Evolutionary conservation across 306 rosid species (phyloP).

Genomic region (Dryas drummondii): DNA sequence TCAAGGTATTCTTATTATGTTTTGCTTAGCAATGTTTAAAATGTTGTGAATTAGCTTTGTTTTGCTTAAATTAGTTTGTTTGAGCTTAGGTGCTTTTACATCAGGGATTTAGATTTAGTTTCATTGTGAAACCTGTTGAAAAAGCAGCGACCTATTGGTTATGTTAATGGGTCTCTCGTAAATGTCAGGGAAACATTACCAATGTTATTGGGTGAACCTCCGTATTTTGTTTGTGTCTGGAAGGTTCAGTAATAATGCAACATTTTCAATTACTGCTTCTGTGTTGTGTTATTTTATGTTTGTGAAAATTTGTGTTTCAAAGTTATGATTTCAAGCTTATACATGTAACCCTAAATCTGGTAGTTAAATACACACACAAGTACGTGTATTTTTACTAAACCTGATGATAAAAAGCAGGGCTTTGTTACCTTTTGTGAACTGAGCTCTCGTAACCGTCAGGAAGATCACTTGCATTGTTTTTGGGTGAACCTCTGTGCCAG

Average conservation of each 20-base stretch:
- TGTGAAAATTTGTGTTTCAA: too few species aligned
- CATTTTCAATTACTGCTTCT: not conserved
- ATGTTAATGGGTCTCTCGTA: too few species aligned
- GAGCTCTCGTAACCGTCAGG: constrained; percentile 44
- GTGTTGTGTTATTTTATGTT: not conserved
- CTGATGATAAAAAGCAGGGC: constrained; percentile 34
- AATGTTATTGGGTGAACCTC: too few species aligned
- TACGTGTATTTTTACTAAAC: not conserved
- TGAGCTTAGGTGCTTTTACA: not conserved
- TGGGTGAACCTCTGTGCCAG: constrained; percentile 58
- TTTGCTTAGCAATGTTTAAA: not conserved
- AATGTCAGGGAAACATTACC: too few species aligned
- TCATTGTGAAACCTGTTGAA: not conserved
- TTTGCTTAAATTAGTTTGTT: not conserved
- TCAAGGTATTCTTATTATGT: constrained; percentile 55
- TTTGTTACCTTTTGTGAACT: constrained; percentile 41
- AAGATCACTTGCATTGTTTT: constrained; percentile 41
- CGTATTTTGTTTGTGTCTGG: too few species aligned
- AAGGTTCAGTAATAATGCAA: not conserved
- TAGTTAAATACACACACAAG: too few species aligned
- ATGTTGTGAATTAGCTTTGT: not conserved
- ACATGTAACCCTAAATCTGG: too few species aligned
- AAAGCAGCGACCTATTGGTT: too few species aligned
- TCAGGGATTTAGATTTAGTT: not conserved
- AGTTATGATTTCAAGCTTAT: too few species aligned